These are phyloP conservation scores for Chytriomyces hyalinus DNA, from an alignment of 192 early-diverging fungal species.

Conservation along the genomic window DNA sequence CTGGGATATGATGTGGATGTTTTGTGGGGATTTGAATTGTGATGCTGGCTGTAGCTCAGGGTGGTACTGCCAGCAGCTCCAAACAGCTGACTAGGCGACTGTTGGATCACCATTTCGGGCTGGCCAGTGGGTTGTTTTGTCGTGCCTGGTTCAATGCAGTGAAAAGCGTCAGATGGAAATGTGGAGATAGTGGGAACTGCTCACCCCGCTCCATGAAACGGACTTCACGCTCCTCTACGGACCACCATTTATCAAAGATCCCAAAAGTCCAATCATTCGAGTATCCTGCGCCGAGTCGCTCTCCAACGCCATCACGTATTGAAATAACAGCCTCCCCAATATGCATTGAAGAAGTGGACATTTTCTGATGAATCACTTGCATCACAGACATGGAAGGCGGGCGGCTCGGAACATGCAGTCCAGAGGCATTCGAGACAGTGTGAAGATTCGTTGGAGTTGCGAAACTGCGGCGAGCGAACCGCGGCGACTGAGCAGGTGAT, in stretches of 20 bases:
- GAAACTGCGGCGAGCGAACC: neutral
- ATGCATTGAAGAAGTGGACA: neutral
- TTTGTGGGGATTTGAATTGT: too few relatives aligned
- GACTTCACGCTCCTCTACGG: neutral
- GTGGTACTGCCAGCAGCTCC: too few relatives aligned
- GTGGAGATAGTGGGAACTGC: neutral
- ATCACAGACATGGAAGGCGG: neutral
- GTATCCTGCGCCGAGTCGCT: neutral
- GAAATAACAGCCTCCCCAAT: neutral
- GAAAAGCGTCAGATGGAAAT: neutral
- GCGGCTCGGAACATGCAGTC: neutral
- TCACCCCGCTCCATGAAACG: neutral
- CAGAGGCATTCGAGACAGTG: too few relatives aligned
- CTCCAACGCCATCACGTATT: neutral
- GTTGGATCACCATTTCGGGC: neutral
- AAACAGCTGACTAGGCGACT: neutral
- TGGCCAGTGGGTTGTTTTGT: neutral
- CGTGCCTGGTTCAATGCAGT: neutral
- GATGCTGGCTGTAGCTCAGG: too few relatives aligned
- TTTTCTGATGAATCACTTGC: neutral
- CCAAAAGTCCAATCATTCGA: slow-evolving; percentile 25
- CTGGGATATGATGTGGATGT: too few relatives aligned
- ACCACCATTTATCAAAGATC: slow-evolving; percentile 19
- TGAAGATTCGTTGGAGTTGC: neutral
- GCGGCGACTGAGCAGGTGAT: neutral